These are phyloP conservation scores for Sclerotinia sclerotiorum DNA, from an alignment of 2,329 filamentous ascomycete species.

Conservation along the genomic window DNA sequence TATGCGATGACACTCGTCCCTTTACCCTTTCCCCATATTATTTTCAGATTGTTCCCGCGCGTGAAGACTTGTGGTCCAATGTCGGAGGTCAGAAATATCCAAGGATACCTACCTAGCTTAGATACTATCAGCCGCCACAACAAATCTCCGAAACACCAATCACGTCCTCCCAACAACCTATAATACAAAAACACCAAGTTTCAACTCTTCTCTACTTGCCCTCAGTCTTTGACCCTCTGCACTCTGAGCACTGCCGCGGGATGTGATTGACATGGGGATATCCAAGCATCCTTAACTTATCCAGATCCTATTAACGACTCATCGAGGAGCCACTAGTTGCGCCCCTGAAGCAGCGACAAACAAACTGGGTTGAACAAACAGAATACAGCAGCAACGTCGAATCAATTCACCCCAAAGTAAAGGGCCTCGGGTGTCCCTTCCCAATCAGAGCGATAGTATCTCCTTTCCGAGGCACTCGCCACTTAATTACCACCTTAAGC, in stretches of 20 bases:
- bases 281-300: constrained; percentile 1
- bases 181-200: constrained; percentile 4
- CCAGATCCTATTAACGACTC: not conserved
- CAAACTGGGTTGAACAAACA: not conserved
- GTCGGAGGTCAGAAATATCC: not conserved
- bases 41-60: not conserved
- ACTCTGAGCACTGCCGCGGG: constrained; percentile 3
- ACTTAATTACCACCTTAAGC: constrained; percentile 1
- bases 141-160: constrained; percentile 18
- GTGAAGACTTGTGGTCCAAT: constrained; percentile 15
- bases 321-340: not conserved
- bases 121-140: constrained; percentile 15
- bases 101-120: constrained; percentile 4
- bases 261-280: not conserved
- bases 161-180: not conserved
- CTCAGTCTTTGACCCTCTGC: constrained; percentile 6
- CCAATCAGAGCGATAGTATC: not conserved
- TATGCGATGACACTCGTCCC: constrained; percentile 4
- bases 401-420: not conserved
- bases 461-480: not conserved
- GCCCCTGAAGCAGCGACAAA: constrained; percentile 5
- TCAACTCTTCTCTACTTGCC: constrained; percentile 4
- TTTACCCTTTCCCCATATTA: not conserved
- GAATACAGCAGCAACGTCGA: not conserved
- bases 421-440: not conserved